phyloP scores from a whole-genome alignment of 345 rosid species.

The Pugionium dolabratum region DNA sequence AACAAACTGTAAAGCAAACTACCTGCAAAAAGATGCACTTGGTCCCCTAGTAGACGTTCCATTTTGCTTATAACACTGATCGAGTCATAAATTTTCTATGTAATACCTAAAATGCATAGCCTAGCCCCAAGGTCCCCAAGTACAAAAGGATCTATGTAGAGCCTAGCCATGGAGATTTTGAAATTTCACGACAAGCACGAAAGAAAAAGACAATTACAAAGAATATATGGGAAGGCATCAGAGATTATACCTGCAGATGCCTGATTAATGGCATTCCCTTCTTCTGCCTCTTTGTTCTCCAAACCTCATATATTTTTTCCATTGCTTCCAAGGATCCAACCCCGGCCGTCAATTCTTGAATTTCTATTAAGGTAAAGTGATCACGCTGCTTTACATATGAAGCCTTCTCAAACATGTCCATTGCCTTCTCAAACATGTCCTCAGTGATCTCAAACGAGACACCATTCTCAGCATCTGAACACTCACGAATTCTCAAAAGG shows the following conservation, averaged over 20 bases:
- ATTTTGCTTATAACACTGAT: slow-evolving; percentile 3
- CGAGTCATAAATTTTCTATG: no score
- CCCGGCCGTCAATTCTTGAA: slow-evolving; percentile 62
- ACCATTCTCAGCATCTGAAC: slow-evolving; percentile 47
- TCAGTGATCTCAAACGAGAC: slow-evolving; percentile 49
- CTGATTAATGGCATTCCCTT: slow-evolving; percentile 88
- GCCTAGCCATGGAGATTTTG: slow-evolving; percentile 18
- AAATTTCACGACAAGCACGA: not conserved
- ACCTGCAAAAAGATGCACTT: slow-evolving; percentile 1
- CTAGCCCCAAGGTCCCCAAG: slow-evolving; percentile 11
- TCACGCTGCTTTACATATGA: slow-evolving; percentile 69
- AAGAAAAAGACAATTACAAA: not conserved
- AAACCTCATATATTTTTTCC: slow-evolving; percentile 59
- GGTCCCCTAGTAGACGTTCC: not conserved
- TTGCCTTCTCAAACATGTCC: slow-evolving; percentile 74
- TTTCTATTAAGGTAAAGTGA: slow-evolving; percentile 65
- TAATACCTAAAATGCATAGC: not conserved
- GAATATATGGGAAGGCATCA: slow-evolving; percentile 1
- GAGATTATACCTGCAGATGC: slow-evolving; percentile 79
- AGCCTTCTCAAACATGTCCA: slow-evolving; percentile 88
- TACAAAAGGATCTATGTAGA: not conserved
- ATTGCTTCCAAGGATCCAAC: slow-evolving; percentile 54
- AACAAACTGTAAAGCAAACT: slow-evolving; percentile 10
- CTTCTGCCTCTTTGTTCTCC: slow-evolving; percentile 79
- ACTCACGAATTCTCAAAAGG: slow-evolving; percentile 47